phyloP scores from a whole-genome alignment of 495 filamentous ascomycete genomes.

The Trichoderma asperelloides region DNA sequence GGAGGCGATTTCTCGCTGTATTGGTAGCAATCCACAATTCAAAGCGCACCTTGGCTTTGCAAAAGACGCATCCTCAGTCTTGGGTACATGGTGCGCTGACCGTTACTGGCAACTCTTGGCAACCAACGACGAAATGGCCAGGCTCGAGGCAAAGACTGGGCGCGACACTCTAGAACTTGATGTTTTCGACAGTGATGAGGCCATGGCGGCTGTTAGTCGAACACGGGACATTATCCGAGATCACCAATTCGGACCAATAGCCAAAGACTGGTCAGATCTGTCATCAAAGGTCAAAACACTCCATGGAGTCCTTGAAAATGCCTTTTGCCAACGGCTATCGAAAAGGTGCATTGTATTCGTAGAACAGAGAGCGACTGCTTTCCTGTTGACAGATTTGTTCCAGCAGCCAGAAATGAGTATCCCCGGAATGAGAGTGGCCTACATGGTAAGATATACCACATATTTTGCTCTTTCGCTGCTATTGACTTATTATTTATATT shows the following conservation, averaged over 20 bases:
- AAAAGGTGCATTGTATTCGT: constrained; percentile 87
- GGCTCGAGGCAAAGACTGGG: constrained; percentile 50
- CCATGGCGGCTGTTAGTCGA: not conserved
- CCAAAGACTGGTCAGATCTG: constrained; percentile 26
- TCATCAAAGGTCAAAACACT: constrained; percentile 70
- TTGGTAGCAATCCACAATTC: constrained; percentile 51
- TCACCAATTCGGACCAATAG: not conserved
- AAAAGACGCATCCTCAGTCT: constrained; percentile 50
- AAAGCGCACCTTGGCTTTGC: constrained; percentile 50
- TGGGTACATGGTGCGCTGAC: constrained; percentile 87
- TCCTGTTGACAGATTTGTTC: constrained; percentile 59
- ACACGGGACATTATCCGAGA: not conserved
- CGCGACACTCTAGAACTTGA: constrained; percentile 19
- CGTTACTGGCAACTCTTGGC: constrained; percentile 68
- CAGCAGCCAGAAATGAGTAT: constrained; percentile 41
- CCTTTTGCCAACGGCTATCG: constrained; percentile 43
- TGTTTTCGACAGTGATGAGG: not conserved
- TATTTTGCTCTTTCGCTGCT: not conserved
- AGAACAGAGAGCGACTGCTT: constrained; percentile 65
- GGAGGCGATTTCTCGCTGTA: constrained; percentile 38
- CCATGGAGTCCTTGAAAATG: constrained; percentile 40
- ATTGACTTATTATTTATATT: not conserved
- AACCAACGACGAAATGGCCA: constrained; percentile 52
- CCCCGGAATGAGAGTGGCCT: constrained; percentile 16
- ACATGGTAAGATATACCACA: constrained; percentile 30